Evolutionary conservation across 176 grass and related monocot species (phyloP).

Genomic region (Carex kokanica): DNA sequence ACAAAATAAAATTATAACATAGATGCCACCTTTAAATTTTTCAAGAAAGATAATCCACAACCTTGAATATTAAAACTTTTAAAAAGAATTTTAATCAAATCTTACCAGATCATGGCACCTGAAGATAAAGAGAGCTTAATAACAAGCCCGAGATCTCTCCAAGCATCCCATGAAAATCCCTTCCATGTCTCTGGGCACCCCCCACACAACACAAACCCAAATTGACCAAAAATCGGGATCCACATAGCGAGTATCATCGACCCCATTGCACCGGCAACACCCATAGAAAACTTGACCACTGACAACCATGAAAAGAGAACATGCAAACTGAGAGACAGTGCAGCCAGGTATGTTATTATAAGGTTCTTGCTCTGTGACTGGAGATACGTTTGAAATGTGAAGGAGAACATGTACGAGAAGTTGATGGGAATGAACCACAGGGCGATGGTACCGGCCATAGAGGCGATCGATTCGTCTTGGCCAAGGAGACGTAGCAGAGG

Average conservation of each 20-base stretch:
- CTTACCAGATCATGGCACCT: slow-evolving; percentile 78
- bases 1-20: neutral
- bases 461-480: slow-evolving; percentile 47
- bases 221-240: slow-evolving; percentile 51
- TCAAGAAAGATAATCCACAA: neutral
- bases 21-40: neutral
- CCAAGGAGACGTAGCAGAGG: slow-evolving; percentile 47
- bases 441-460: slow-evolving; percentile 41
- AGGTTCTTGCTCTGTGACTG: slow-evolving; percentile 82
- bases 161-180: slow-evolving; percentile 50
- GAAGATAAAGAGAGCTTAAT: slow-evolving; percentile 72
- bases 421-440: slow-evolving; percentile 71
- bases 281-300: slow-evolving; percentile 27
- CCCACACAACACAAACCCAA: slow-evolving; percentile 53
- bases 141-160: slow-evolving; percentile 38
- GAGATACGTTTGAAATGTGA: slow-evolving; percentile 78
- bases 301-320: slow-evolving; percentile 47
- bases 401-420: slow-evolving; percentile 53
- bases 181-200: slow-evolving; percentile 70
- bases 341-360: slow-evolving; percentile 58
- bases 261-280: slow-evolving; percentile 44
- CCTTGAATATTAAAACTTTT: neutral
- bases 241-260: slow-evolving; percentile 63
- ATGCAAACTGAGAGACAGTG: slow-evolving; percentile 52
- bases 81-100: neutral